Evolutionary conservation across 2,329 filamentous ascomycete genomes (phyloP).

Genomic region (Shiraia sp.): DNA sequence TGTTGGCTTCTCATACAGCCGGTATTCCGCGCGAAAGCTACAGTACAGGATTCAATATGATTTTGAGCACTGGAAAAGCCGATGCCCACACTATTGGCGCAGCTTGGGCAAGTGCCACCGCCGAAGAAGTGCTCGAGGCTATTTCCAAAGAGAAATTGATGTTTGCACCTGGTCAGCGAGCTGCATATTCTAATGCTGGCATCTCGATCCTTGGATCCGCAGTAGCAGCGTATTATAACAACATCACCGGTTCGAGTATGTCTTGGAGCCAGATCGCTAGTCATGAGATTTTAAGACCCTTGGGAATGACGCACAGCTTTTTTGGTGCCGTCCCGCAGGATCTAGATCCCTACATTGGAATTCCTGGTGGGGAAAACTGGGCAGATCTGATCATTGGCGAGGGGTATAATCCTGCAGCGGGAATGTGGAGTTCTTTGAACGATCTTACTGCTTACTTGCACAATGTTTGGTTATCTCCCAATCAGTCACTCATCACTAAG

Average conservation of each 20-base stretch:
- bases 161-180: slow-evolving; percentile 35
- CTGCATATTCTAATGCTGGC: slow-evolving; percentile 37
- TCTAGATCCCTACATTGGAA: slow-evolving; percentile 18
- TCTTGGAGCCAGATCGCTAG: slow-evolving; percentile 28
- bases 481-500: slow-evolving; percentile 26
- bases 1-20: slow-evolving; percentile 39
- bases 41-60: slow-evolving; percentile 34
- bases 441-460: slow-evolving; percentile 33
- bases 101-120: slow-evolving; percentile 25
- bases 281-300: slow-evolving; percentile 21
- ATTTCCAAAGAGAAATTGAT: slow-evolving; percentile 25
- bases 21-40: slow-evolving; percentile 36
- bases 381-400: slow-evolving; percentile 30
- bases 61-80: slow-evolving; percentile 26
- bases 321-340: slow-evolving; percentile 24
- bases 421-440: slow-evolving; percentile 38
- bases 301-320: slow-evolving; percentile 35
- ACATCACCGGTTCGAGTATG: slow-evolving; percentile 13
- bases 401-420: slow-evolving; percentile 37
- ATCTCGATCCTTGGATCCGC: slow-evolving; percentile 32
- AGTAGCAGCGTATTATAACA: slow-evolving; percentile 29
- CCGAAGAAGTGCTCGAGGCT: slow-evolving; percentile 21
- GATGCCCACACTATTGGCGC: slow-evolving; percentile 29
- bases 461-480: slow-evolving; percentile 27
- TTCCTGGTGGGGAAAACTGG: slow-evolving; percentile 34